Evolutionary conservation across 371 early-diverging fungal genomes (phyloP).

Genomic region (Mortierella sp.): DNA sequence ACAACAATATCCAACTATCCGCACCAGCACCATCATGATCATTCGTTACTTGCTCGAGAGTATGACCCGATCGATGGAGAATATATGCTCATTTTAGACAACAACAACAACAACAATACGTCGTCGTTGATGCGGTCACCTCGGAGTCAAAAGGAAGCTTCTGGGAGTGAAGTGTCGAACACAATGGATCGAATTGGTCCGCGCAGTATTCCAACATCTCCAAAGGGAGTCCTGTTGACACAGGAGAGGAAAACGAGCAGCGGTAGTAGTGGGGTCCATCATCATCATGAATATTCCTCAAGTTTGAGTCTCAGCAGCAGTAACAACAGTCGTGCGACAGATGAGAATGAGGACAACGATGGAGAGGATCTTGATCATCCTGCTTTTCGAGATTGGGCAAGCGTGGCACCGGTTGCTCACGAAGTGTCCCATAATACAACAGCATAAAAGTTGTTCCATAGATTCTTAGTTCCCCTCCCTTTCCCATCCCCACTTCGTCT

Average conservation of each 20-base stretch:
- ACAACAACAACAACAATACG: no score
- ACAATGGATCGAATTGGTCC: constrained; percentile 7
- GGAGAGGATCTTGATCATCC: constrained; percentile 1
- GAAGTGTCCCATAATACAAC: no score
- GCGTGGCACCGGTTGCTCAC: constrained; percentile 9
- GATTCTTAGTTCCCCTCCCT: no score
- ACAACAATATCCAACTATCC: no score
- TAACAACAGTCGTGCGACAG: not conserved
- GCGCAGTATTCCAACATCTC: not conserved
- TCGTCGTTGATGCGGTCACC: constrained; percentile 20
- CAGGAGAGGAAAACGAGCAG: constrained; percentile 8
- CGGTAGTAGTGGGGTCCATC: no score
- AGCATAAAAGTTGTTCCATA: not conserved
- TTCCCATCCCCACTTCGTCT: no score
- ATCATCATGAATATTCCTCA: constrained; percentile 15
- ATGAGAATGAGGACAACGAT: constrained; percentile 13
- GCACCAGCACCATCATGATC: constrained; percentile 19
- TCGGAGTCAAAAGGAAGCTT: constrained; percentile 18
- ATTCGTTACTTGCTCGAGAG: constrained; percentile 22
- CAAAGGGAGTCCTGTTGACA: not conserved
- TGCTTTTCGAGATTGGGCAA: constrained; percentile 6
- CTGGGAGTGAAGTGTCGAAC: constrained; percentile 12
- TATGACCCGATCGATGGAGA: constrained; percentile 51
- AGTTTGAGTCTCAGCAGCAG: constrained; percentile 10
- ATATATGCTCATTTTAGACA: constrained; percentile 37